Conservation (phyloP, 2,329 filamentous ascomycete genomes). For the Apiospora marii region DNA sequence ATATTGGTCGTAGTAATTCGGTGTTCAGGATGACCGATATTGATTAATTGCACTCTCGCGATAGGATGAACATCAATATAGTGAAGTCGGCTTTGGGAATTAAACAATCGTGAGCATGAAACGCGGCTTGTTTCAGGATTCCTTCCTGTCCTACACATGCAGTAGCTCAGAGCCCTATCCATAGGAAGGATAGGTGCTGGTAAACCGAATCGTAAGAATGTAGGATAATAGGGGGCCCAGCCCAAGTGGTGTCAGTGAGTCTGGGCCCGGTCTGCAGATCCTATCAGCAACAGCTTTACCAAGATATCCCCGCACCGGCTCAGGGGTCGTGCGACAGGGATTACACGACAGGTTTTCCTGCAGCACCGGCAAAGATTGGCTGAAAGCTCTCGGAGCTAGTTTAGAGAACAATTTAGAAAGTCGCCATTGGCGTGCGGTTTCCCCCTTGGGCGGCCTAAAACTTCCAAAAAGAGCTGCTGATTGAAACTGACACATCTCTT, state of each 20-base stretch:
- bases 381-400: neutral
- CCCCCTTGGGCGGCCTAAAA: neutral
- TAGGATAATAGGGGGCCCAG: neutral
- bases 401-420: slow-evolving; percentile 6
- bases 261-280: neutral
- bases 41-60: neutral
- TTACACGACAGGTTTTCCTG: neutral
- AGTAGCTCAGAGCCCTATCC: neutral
- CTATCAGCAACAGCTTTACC: neutral
- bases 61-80: neutral
- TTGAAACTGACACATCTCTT: neutral
- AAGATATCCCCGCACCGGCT: slow-evolving; percentile 8
- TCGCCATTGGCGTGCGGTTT: neutral
- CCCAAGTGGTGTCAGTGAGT: slow-evolving; percentile 3
- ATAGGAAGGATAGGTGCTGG: neutral
- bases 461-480: neutral
- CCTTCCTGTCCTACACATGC: neutral
- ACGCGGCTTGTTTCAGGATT: slow-evolving; percentile 1
- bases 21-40: neutral
- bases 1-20: neutral
- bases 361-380: neutral
- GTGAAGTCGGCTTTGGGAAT: neutral
- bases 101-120: neutral
- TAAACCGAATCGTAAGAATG: neutral
- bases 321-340: slow-evolving; percentile 7